Evolutionary conservation across 768 basidiomycete species (phyloP).

Genomic region (Phlegmacium glaucopus): DNA sequence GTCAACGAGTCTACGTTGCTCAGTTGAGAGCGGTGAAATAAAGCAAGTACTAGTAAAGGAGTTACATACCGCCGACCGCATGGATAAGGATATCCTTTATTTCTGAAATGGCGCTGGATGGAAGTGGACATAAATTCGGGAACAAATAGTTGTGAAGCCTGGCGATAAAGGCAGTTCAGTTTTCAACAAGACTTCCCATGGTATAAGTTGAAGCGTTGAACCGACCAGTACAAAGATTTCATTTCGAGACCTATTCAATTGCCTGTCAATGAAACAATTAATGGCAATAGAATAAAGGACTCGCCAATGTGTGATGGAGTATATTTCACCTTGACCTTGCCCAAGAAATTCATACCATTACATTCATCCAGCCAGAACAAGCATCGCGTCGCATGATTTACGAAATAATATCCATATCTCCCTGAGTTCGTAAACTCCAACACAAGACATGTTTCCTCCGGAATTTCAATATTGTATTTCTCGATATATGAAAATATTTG

Average conservation of each 20-base stretch:
- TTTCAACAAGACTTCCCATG: not conserved
- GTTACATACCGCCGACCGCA: slow-evolving; percentile 23
- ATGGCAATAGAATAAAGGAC: not conserved
- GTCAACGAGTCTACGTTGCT: slow-evolving; percentile 5
- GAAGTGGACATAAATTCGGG: too few species aligned
- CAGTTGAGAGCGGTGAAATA: not conserved
- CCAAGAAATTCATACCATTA: slow-evolving; percentile 27
- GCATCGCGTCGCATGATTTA: slow-evolving; percentile 36
- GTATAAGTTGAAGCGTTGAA: not conserved
- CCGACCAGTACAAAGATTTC: slow-evolving; percentile 12
- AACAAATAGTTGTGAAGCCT: too few species aligned
- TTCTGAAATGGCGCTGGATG: slow-evolving; percentile 23
- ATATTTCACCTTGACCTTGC: slow-evolving; percentile 30
- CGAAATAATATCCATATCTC: slow-evolving; percentile 46
- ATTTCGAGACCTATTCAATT: slow-evolving; percentile 22
- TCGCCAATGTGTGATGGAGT: slow-evolving; percentile 32
- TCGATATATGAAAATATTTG: slow-evolving; percentile 14
- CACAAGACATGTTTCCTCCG: slow-evolving; percentile 12
- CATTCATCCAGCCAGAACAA: slow-evolving; percentile 54
- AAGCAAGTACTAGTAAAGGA: too few species aligned
- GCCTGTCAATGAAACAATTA: not conserved
- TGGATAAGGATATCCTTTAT: slow-evolving; percentile 28
- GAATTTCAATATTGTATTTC: slow-evolving; percentile 9
- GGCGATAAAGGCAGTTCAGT: not conserved
- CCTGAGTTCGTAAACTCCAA: slow-evolving; percentile 15